A percentile compares a stretch with the other conserved stretches of the same genome.
Conservation (phyloP, 371 early-diverging fungal species). For the Apophysomyces elegans region DNA sequence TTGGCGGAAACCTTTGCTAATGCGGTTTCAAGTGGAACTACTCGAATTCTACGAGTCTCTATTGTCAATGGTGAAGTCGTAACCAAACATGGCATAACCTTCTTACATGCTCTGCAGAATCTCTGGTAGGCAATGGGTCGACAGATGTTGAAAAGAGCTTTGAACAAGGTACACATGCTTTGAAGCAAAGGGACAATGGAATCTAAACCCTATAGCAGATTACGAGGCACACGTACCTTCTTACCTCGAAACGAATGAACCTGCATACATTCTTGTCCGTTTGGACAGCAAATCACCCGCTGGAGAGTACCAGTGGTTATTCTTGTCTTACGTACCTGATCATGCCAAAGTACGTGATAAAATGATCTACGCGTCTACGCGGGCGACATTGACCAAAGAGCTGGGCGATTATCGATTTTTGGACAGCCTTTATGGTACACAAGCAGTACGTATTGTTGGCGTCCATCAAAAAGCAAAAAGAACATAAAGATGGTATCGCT, state of each 20-base stretch:
- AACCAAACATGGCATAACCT: background rate
- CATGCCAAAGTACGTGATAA: conserved; percentile 81
- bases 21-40: conserved; percentile 39
- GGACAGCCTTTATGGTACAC: conserved; percentile 82
- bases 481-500: background rate
- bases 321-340: conserved; percentile 82
- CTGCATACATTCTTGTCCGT: conserved; percentile 73
- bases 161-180: conserved; percentile 55
- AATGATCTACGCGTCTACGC: conserved; percentile 88
- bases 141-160: conserved; percentile 53
- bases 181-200: background rate
- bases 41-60: conserved; percentile 53
- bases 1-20: conserved; percentile 51
- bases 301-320: conserved; percentile 72
- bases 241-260: conserved; percentile 60
- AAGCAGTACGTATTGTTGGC: conserved; percentile 37
- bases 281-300: conserved; percentile 54
- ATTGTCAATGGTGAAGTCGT: conserved; percentile 48
- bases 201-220: conserved; percentile 37
- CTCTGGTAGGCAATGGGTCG: conserved; percentile 48
- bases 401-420: conserved; percentile 80
- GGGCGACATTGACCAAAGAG: conserved; percentile 74
- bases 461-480: background rate
- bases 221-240: conserved; percentile 44
- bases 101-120: conserved; percentile 28